Percentiles rank a stretch among this genome's conserved stretches.
Evolutionary conservation across 2,329 filamentous ascomycete species (phyloP).

Genomic region (Scedosporium boydii): DNA sequence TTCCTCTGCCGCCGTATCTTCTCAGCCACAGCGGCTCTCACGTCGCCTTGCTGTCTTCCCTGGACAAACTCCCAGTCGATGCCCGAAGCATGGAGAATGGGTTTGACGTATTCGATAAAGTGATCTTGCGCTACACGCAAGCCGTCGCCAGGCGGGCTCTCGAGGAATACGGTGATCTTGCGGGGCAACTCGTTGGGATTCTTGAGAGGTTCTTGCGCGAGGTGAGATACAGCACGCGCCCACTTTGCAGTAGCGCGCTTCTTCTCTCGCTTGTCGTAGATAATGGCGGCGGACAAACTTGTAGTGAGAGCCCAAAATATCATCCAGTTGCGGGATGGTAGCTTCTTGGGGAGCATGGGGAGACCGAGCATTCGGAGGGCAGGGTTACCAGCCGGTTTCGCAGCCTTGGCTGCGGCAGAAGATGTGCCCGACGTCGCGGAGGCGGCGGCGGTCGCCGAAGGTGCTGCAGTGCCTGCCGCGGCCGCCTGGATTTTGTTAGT

Average conservation of each 20-base stretch:
- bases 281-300: constrained; percentile 67
- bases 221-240: constrained; percentile 74
- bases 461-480: not conserved
- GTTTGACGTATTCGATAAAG: constrained; percentile 93
- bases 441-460: not conserved
- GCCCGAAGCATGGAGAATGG: constrained; percentile 77
- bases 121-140: constrained; percentile 82
- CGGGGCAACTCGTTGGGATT: constrained; percentile 63
- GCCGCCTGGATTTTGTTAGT: constrained; percentile 1
- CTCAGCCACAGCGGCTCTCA: constrained; percentile 78
- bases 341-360: constrained; percentile 69
- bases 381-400: constrained; percentile 43
- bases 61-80: constrained; percentile 96
- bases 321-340: constrained; percentile 95
- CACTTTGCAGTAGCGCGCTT: constrained; percentile 77
- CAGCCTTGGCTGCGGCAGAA: not conserved
- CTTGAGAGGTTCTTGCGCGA: constrained; percentile 67
- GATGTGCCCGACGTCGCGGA: not conserved
- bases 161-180: constrained; percentile 76
- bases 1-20: constrained; percentile 65
- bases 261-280: constrained; percentile 91
- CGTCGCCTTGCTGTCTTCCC: constrained; percentile 84
- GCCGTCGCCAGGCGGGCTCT: constrained; percentile 78
- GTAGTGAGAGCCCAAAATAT: constrained; percentile 81
- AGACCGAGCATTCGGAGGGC: constrained; percentile 74